Conservation (phyloP, 352 stramenopile species). For the Phytophthora ohioensis region DNA sequence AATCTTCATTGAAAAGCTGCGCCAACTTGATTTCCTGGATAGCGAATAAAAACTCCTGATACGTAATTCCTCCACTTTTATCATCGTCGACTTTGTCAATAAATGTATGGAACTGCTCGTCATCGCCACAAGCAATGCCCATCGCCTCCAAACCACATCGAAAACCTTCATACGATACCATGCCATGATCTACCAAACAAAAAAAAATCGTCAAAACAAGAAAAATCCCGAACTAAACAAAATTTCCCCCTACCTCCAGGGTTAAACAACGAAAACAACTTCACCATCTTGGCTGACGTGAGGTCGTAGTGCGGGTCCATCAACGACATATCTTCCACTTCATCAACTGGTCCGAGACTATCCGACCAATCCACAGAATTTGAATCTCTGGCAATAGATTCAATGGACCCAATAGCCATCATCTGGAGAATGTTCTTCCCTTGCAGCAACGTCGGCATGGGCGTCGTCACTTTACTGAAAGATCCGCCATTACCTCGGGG, state of each 20-base stretch:
- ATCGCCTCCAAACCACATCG: constrained; percentile 77
- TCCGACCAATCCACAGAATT: constrained; percentile 77
- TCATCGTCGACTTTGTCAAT: constrained; percentile 87
- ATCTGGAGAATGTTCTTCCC: constrained; percentile 74
- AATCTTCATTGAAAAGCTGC: constrained; percentile 80
- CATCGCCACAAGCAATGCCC: constrained; percentile 74
- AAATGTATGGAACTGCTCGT: constrained; percentile 74
- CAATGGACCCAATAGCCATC: constrained; percentile 50
- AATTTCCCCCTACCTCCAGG: constrained; percentile 47
- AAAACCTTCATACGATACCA: constrained; percentile 85
- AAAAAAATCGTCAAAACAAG: constrained; percentile 21
- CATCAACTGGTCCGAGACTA: constrained; percentile 36
- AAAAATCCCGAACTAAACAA: constrained; percentile 35
- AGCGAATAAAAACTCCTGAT: constrained; percentile 84
- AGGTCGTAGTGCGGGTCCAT: constrained; percentile 91
- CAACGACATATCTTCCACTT: constrained; percentile 62
- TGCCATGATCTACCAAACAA: constrained; percentile 47
- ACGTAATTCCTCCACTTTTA: constrained; percentile 82
- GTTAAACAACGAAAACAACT: constrained; percentile 73
- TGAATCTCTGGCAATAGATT: constrained; percentile 46
- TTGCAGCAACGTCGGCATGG: constrained; percentile 49
- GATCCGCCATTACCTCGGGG: not conserved
- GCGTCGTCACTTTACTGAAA: constrained; percentile 19
- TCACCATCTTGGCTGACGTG: constrained; percentile 70
- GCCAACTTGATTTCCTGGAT: constrained; percentile 92